A percentile compares a stretch with the other conserved stretches of the same genome.
Evolutionary conservation across 2,329 filamentous ascomycete genomes (phyloP).

Genomic region (Aspergillus pseudoglaucus): DNA sequence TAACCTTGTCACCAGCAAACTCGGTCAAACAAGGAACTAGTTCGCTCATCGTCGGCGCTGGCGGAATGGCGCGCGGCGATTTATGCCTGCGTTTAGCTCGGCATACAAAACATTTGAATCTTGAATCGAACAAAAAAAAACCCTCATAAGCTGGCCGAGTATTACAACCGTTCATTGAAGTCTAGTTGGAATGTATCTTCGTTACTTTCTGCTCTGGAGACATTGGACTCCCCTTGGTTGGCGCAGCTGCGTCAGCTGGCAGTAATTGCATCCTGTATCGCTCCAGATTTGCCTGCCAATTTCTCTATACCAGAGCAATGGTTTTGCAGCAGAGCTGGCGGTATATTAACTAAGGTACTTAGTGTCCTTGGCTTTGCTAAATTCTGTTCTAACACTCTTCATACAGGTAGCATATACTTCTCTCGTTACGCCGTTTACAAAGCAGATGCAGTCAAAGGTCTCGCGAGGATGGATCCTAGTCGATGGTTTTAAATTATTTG

Average conservation of each 20-base stretch:
- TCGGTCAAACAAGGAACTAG: conserved; percentile 13
- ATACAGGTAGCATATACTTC: conserved; percentile 13
- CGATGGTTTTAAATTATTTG: conserved; percentile 14
- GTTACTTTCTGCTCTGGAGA: conserved; percentile 7
- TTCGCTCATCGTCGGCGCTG: conserved; percentile 21
- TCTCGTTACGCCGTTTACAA: conserved; percentile 10
- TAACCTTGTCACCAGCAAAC: conserved; percentile 20
- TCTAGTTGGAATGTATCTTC: conserved; percentile 4
- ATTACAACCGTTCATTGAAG: conserved; percentile 11
- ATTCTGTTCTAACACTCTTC: background rate
- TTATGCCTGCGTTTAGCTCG: conserved; percentile 18
- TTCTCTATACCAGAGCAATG: conserved; percentile 13
- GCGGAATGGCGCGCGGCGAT: conserved; percentile 24
- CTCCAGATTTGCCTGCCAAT: conserved; percentile 6
- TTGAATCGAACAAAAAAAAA: conserved; percentile 20
- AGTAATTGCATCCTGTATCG: conserved; percentile 17
- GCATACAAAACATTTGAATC: conserved; percentile 19
- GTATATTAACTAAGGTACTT: conserved; percentile 18
- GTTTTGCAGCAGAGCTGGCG: conserved; percentile 17
- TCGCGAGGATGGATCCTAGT: conserved; percentile 17
- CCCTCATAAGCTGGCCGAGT: conserved; percentile 12
- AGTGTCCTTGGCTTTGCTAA: background rate
- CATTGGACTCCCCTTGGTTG: conserved; percentile 13
- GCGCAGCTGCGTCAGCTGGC: conserved; percentile 12
- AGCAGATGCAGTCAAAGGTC: conserved; percentile 7